phyloP scores from a whole-genome alignment of 2,329 filamentous ascomycete genomes.

The Diaporthe caulivora region DNA sequence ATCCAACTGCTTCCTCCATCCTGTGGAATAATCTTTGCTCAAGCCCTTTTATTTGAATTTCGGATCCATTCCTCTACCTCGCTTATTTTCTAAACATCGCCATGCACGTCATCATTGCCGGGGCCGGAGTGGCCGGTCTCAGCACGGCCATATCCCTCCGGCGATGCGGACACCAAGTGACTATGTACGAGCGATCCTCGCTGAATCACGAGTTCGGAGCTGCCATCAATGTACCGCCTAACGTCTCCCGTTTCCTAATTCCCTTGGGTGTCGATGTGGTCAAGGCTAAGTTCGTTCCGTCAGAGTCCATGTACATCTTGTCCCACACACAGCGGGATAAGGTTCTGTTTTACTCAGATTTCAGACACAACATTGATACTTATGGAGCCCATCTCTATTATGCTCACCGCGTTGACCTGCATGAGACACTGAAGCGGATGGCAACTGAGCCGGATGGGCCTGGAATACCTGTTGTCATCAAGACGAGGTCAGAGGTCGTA shows the following conservation, averaged over 20 bases:
- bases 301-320: background rate
- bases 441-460: background rate
- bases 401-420: background rate
- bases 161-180: background rate
- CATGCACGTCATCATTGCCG: constrained; percentile 9
- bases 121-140: constrained; percentile 11
- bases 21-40: no score
- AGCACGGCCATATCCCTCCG: constrained; percentile 9
- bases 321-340: background rate
- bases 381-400: background rate
- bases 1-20: no score
- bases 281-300: background rate
- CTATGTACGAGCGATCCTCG: background rate
- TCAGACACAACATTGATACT: background rate
- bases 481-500: background rate
- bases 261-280: background rate
- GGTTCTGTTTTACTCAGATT: background rate
- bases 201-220: background rate
- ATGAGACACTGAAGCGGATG: background rate
- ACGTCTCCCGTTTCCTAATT: background rate
- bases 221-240: background rate
- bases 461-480: background rate
- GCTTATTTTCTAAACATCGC: background rate
- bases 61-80: no score
- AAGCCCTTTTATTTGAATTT: no score